Percentiles rank a stretch among this genome's conserved stretches.
Conservation (phyloP, 768 basidiomycete genomes). For the Mycena alexandri region DNA sequence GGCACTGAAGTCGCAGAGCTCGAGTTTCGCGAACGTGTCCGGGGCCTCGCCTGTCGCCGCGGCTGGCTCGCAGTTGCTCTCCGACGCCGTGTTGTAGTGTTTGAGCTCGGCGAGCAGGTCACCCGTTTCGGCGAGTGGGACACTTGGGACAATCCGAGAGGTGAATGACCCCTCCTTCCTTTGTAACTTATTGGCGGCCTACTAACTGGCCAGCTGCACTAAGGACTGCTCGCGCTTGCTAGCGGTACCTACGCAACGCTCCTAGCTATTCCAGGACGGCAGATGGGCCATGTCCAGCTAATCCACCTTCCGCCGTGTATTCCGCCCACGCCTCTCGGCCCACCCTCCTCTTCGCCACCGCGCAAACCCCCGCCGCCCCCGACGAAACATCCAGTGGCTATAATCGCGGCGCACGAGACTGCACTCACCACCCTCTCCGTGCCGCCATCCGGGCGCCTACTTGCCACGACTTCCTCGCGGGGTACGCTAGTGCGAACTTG, state of each 20-base stretch:
- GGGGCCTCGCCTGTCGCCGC: slow-evolving; percentile 83
- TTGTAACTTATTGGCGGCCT: slow-evolving; percentile 21
- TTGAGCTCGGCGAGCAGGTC: slow-evolving; percentile 74
- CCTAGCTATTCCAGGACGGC: slow-evolving; percentile 87
- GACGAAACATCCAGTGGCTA: slow-evolving; percentile 77
- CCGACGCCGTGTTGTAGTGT: slow-evolving; percentile 83
- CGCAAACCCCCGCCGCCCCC: slow-evolving; percentile 69
- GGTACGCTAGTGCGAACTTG: slow-evolving; percentile 92
- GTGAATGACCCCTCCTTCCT: slow-evolving; percentile 55
- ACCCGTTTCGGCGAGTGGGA: slow-evolving; percentile 83
- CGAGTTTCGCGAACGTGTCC: slow-evolving; percentile 88
- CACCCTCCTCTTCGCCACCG: slow-evolving; percentile 65
- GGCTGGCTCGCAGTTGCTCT: slow-evolving; percentile 89
- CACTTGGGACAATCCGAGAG: slow-evolving; percentile 88
- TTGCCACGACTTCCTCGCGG: slow-evolving; percentile 86
- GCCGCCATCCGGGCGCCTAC: slow-evolving; percentile 80
- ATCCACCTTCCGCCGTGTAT: slow-evolving; percentile 87
- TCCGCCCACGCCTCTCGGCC: slow-evolving; percentile 67
- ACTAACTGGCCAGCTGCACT: slow-evolving; percentile 15
- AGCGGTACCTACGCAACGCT: slow-evolving; percentile 83
- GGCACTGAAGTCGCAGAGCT: slow-evolving; percentile 88
- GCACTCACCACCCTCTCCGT: slow-evolving; percentile 83
- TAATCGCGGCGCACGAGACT: slow-evolving; percentile 87
- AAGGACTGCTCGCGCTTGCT: slow-evolving; percentile 85
- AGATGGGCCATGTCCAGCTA: slow-evolving; percentile 90